phyloP scores from a whole-genome alignment of 768 basidiomycete species.

The Russula lepida region DNA sequence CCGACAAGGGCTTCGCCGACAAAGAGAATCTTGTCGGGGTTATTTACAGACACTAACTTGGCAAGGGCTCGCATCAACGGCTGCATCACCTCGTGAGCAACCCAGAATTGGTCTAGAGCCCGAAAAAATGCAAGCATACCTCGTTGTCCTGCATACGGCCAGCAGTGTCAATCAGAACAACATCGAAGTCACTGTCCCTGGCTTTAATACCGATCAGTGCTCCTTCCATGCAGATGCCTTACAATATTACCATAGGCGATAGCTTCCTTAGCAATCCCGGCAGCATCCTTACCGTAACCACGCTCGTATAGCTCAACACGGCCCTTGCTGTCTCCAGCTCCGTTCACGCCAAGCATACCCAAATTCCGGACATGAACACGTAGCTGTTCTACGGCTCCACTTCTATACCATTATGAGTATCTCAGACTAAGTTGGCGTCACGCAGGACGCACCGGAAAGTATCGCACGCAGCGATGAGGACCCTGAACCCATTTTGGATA shows the following conservation, averaged over 20 bases:
- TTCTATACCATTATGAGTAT: constrained; percentile 36
- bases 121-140: constrained; percentile 34
- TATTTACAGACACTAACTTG: constrained; percentile 92
- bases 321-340: constrained; percentile 55
- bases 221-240: neutral
- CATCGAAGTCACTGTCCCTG: constrained; percentile 86
- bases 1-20: constrained; percentile 98
- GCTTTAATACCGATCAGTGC: constrained; percentile 36
- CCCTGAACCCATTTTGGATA: constrained; percentile 86
- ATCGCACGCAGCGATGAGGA: constrained; percentile 97
- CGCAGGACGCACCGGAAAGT: constrained; percentile 64
- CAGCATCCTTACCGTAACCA: constrained; percentile 99
- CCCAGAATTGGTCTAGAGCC: constrained; percentile 4
- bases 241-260: constrained; percentile 66
- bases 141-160: constrained; percentile 99
- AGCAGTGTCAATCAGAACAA: constrained; percentile 95
- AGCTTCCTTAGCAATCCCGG: constrained; percentile 94
- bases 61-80: constrained; percentile 98
- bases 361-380: constrained; percentile 94
- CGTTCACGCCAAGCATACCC: constrained; percentile 70
- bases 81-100: constrained; percentile 30
- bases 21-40: constrained; percentile 94
- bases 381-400: constrained; percentile 96
- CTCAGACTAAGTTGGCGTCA: neutral
- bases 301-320: constrained; percentile 90